Base-by-base conservation (phyloP, 1,284 basidiomycete species). In the Puccinia hordei region DNA sequence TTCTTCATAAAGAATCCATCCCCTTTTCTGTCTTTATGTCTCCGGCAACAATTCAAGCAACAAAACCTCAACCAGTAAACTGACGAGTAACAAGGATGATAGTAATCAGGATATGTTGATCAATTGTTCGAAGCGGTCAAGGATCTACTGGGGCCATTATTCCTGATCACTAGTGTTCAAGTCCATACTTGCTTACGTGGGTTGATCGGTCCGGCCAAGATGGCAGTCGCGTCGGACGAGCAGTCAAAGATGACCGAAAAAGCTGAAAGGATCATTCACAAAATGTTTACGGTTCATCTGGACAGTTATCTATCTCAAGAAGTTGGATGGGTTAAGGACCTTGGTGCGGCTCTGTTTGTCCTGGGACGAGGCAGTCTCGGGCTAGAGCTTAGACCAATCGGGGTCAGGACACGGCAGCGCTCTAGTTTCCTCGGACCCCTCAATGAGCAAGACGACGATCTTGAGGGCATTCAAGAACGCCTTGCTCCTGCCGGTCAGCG, bases 241-340 rank as follows among this genome's bases (percentile, higher is more conserved):
- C 81, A 80, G 53, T n/a, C 53, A 66, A n/a, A 72, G 38, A 86
- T 88, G 19, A 86, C 87, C 9, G 84, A 85, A 59, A 87, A 87
- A 4, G 87, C 92, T 0, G 93, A 97, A 83, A 92, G 94, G 84
- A 90, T 95, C 66, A 89, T 95, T 13, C 95, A 93, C 85, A 89
- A 89, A 57, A 95, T 98, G 93, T 99, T 97, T 84, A 95, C 97
- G 85, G 87, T 89, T 2, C 92, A 96, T 85, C 94, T 98, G 92
- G 94, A 95, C 84, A 95, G 97, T 83, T 99, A 99, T 84, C 90
- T 99, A 2, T 91, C 94, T 81, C 94, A 97, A 84, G 97, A 99
- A 86, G 89, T 92, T 8, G 94, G 96, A 80, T 90, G 90, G 84
- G 89, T 94, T 71, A 93, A 93, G 83, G 88, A 88, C 89, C 0